phyloP scores from a whole-genome alignment of 306 rosid genomes.

The Oxytropis ochrocephala region DNA sequence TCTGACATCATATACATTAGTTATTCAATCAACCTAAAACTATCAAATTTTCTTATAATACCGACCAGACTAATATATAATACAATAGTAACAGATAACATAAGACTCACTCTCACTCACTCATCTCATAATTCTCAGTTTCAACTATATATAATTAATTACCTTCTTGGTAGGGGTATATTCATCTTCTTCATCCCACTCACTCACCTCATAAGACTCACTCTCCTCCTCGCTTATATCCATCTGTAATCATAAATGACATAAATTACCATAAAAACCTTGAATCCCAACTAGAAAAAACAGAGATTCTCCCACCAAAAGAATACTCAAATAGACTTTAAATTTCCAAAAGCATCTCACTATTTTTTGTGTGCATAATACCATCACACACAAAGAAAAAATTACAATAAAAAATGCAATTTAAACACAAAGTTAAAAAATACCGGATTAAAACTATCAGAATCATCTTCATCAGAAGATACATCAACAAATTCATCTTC shows the following conservation, averaged over 20 bases:
- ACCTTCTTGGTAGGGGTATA: constrained; percentile 63
- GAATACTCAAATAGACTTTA: neutral
- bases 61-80: too few species aligned
- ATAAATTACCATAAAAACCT: neutral
- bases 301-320: neutral
- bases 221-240: neutral
- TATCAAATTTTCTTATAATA: too few species aligned
- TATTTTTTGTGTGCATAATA: neutral
- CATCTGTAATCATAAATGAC: constrained; percentile 23
- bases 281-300: neutral
- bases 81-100: too few species aligned
- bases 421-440: neutral
- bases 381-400: neutral
- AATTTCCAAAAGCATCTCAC: neutral
- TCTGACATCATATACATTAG: too few species aligned
- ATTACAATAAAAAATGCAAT: neutral
- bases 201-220: constrained; percentile 32
- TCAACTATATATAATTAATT: neutral
- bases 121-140: too few species aligned
- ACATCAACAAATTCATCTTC: constrained; percentile 39
- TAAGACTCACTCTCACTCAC: too few species aligned
- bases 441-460: constrained; percentile 41
- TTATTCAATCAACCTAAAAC: too few species aligned
- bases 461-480: constrained; percentile 17
- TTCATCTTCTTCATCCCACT: constrained; percentile 39